Percentiles rank a stretch among this genome's conserved stretches.
Evolutionary conservation across 2,329 filamentous ascomycete species (phyloP).

Genomic region (Aspergillaceae sp.): DNA sequence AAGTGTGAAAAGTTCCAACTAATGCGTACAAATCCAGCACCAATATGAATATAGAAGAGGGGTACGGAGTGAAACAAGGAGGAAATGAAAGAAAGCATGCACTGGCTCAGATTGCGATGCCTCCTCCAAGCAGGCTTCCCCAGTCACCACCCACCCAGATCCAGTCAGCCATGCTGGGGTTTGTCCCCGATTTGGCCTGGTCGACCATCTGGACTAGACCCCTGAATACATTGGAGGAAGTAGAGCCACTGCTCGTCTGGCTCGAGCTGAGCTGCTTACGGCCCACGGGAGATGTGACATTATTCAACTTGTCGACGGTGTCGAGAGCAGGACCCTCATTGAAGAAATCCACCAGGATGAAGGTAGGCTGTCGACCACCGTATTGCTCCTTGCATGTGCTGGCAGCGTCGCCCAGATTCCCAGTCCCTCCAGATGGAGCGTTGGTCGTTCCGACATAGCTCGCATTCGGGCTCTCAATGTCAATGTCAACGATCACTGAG

Average conservation of each 20-base stretch:
- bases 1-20: too few relatives aligned
- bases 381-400: slow-evolving; percentile 50
- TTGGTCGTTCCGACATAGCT: slow-evolving; percentile 57
- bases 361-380: slow-evolving; percentile 57
- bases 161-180: slow-evolving; percentile 35
- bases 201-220: slow-evolving; percentile 30
- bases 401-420: slow-evolving; percentile 44
- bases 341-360: slow-evolving; percentile 73
- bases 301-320: slow-evolving; percentile 61
- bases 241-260: slow-evolving; percentile 18
- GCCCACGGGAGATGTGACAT: slow-evolving; percentile 39
- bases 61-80: slow-evolving; percentile 1
- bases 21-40: neutral
- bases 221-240: slow-evolving; percentile 29
- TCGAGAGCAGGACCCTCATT: slow-evolving; percentile 61
- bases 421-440: slow-evolving; percentile 47
- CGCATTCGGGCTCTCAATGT: slow-evolving; percentile 55
- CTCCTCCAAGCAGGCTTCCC: slow-evolving; percentile 32
- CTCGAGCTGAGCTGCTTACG: slow-evolving; percentile 25
- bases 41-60: neutral
- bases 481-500: slow-evolving; percentile 31
- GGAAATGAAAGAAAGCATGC: neutral
- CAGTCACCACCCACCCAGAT: slow-evolving; percentile 38
- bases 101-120: slow-evolving; percentile 24
- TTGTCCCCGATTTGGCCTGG: slow-evolving; percentile 28